Evolutionary conservation across 805 yeast species (phyloP).

Genomic region (Yamadazyma philogaea): DNA sequence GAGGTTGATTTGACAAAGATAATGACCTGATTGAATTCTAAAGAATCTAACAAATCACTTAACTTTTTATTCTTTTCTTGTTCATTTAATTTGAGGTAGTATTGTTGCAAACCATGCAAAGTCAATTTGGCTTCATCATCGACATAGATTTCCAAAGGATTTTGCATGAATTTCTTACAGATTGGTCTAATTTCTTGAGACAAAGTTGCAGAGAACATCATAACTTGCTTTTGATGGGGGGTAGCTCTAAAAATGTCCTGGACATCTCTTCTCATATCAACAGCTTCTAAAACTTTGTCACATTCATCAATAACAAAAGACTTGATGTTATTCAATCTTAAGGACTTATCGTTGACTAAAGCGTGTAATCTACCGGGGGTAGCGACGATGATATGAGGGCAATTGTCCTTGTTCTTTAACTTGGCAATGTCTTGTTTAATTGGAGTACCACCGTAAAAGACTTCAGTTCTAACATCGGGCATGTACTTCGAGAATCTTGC

Average conservation of each 20-base stretch:
- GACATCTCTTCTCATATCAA: slow-evolving; percentile 97
- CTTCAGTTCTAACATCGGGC: slow-evolving; percentile 97
- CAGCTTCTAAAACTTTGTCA: slow-evolving; percentile 90
- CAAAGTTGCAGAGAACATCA: slow-evolving; percentile 98
- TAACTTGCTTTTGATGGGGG: slow-evolving; percentile 97
- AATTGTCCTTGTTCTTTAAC: slow-evolving; percentile 85
- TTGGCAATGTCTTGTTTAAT: slow-evolving; percentile 81
- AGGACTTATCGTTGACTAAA: slow-evolving; percentile 83
- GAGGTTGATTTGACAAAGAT: slow-evolving; percentile 89
- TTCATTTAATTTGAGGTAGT: slow-evolving; percentile 85
- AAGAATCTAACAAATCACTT: slow-evolving; percentile 86
- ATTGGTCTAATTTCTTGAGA: slow-evolving; percentile 93
- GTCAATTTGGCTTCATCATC: slow-evolving; percentile 98
- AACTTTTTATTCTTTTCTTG: slow-evolving; percentile 89
- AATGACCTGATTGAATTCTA: slow-evolving; percentile 97
- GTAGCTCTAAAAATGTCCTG: slow-evolving; percentile 97
- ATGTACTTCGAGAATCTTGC: slow-evolving; percentile 96
- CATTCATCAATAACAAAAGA: slow-evolving; percentile 96
- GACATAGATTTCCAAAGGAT: slow-evolving; percentile 94
- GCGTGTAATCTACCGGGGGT: slow-evolving; percentile 98
- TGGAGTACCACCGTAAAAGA: slow-evolving; percentile 94
- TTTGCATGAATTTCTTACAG: slow-evolving; percentile 97
- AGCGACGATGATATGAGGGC: slow-evolving; percentile 96
- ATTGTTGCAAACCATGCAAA: slow-evolving; percentile 96
- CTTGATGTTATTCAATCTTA: slow-evolving; percentile 85